Evolutionary conservation across 1,139 yeast genomes (phyloP).

Genomic region (Trichomonascaceae sp.): DNA sequence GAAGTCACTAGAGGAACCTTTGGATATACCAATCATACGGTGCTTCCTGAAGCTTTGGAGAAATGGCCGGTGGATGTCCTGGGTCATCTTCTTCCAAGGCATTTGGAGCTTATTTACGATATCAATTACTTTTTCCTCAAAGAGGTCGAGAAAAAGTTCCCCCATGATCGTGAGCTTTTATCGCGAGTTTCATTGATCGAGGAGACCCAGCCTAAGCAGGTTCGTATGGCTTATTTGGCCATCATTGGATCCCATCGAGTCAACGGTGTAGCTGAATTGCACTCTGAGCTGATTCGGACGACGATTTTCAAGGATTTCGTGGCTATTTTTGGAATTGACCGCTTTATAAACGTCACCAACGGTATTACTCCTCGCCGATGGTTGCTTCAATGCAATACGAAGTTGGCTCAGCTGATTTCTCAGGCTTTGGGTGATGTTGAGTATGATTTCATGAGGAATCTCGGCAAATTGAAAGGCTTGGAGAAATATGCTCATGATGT

Average conservation of each 20-base stretch:
- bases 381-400: constrained; percentile 91
- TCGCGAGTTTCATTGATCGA: constrained; percentile 76
- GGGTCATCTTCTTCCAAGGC: constrained; percentile 79
- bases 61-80: constrained; percentile 88
- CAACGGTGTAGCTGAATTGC: constrained; percentile 94
- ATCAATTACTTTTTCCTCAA: constrained; percentile 77
- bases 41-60: constrained; percentile 89
- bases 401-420: constrained; percentile 63
- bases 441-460: constrained; percentile 62
- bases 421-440: constrained; percentile 58
- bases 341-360: constrained; percentile 87
- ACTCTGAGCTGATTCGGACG: constrained; percentile 82
- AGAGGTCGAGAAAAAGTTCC: constrained; percentile 68
- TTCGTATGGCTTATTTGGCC: constrained; percentile 90
- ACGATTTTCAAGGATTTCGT: constrained; percentile 91
- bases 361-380: constrained; percentile 97
- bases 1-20: constrained; percentile 70
- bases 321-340: constrained; percentile 68
- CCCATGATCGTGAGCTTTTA: constrained; percentile 56
- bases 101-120: constrained; percentile 83
- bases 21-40: constrained; percentile 94
- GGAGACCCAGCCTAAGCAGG: constrained; percentile 71
- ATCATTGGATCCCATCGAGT: constrained; percentile 89
- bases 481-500: constrained; percentile 64
- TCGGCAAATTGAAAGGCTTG: constrained; percentile 61